Evolutionary conservation across 257 asterid genomes (phyloP).

Genomic region (Phtheirospermum japonicum): DNA sequence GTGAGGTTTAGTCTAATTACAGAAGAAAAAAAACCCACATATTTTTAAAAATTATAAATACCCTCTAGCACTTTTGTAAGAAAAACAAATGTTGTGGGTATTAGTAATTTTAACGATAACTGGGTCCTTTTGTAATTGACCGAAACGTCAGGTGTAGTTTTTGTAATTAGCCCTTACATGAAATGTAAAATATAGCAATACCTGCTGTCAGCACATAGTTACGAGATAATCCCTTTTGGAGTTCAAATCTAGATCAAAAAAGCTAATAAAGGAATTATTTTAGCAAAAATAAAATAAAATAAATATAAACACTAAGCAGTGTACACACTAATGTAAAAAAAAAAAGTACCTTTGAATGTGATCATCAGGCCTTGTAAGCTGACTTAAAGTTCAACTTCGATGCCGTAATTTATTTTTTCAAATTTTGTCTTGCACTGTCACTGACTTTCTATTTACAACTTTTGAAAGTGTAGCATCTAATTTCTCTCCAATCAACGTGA

Average conservation of each 20-base stretch:
- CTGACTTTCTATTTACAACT: constrained; percentile 29
- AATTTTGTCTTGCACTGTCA: constrained; percentile 28
- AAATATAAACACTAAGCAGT: background rate
- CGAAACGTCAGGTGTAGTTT: too few relatives aligned
- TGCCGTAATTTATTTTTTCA: background rate
- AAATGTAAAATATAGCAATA: too few relatives aligned
- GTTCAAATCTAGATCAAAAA: background rate
- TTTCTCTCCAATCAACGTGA: constrained; percentile 77
- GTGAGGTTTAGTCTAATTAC: too few relatives aligned
- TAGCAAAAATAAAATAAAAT: background rate
- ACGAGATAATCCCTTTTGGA: background rate
- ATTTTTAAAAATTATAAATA: too few relatives aligned
- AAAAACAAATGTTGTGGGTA: too few relatives aligned
- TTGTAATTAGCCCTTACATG: too few relatives aligned
- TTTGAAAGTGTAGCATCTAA: constrained; percentile 73
- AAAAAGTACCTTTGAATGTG: constrained; percentile 26
- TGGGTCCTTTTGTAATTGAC: too few relatives aligned
- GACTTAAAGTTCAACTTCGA: background rate
- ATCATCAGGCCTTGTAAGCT: constrained; percentile 24
- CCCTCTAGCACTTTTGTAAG: too few relatives aligned
- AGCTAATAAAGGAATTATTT: background rate
- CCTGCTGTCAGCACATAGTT: too few relatives aligned
- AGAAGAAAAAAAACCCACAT: too few relatives aligned
- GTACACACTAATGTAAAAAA: background rate
- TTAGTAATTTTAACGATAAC: too few relatives aligned